Evolutionary conservation across 352 stramenopile genomes (phyloP).

Genomic region (Pythium catenulatum): DNA sequence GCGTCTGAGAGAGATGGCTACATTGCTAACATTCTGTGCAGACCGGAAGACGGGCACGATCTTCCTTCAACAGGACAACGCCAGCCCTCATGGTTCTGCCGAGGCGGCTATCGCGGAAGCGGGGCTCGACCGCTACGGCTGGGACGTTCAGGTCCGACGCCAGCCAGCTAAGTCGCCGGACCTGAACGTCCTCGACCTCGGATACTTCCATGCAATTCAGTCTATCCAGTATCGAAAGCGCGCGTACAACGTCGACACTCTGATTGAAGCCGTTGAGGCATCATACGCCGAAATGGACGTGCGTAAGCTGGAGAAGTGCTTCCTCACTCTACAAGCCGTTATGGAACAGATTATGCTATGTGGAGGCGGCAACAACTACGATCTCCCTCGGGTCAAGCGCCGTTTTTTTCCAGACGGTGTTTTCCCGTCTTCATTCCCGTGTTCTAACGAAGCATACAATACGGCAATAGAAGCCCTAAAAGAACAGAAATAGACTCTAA

Average conservation of each 20-base stretch:
- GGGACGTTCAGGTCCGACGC: not conserved
- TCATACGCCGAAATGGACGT: conserved; percentile 10
- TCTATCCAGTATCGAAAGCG: conserved; percentile 18
- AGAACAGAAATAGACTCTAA: not conserved
- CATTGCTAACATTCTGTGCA: not conserved
- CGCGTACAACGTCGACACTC: not conserved
- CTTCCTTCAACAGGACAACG: conserved; percentile 6
- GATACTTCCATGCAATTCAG: conserved; percentile 36
- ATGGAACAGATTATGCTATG: conserved; percentile 27
- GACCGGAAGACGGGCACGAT: not conserved
- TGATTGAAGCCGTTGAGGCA: conserved; percentile 17
- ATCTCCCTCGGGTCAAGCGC: not conserved
- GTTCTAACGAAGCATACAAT: not conserved
- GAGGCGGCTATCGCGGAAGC: not conserved
- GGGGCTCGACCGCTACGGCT: not conserved
- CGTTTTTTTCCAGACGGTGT: not conserved
- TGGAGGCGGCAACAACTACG: conserved; percentile 21
- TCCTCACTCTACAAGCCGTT: conserved; percentile 24
- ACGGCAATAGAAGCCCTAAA: not conserved
- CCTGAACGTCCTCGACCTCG: conserved; percentile 44
- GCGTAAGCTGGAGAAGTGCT: conserved; percentile 18
- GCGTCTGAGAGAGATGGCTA: too few species aligned
- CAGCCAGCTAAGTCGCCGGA: conserved; percentile 40
- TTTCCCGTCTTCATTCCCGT: not conserved
- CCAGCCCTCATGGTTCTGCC: not conserved